Percentiles rank a stretch among this genome's conserved stretches.
Evolutionary conservation across 2,329 filamentous ascomycete species (phyloP).

Genomic region (Hypoxylon sp.): DNA sequence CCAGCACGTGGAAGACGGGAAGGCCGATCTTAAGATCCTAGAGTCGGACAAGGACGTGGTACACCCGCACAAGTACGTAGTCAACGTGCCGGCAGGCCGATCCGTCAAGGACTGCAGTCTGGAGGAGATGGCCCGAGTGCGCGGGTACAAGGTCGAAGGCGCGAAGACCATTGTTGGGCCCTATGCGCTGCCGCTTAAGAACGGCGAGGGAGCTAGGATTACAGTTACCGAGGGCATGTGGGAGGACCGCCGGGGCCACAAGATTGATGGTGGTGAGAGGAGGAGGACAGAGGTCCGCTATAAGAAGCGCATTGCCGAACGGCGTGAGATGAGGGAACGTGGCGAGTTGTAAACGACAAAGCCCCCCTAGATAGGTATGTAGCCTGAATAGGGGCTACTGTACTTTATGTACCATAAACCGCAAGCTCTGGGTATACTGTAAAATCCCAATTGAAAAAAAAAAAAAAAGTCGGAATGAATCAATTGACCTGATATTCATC

Average conservation of each 20-base stretch:
- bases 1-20: slow-evolving; percentile 70
- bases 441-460: slow-evolving; percentile 6
- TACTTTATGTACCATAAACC: slow-evolving; percentile 50
- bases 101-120: slow-evolving; percentile 55
- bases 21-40: slow-evolving; percentile 61
- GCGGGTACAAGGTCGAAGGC: slow-evolving; percentile 77
- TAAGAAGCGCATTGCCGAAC: slow-evolving; percentile 85
- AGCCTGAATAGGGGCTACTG: slow-evolving; percentile 20
- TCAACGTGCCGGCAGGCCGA: slow-evolving; percentile 68
- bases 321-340: slow-evolving; percentile 73
- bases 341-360: slow-evolving; percentile 42
- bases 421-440: slow-evolving; percentile 21
- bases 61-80: slow-evolving; percentile 66
- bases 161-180: slow-evolving; percentile 81
- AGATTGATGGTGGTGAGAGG: slow-evolving; percentile 97
- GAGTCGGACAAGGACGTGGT: slow-evolving; percentile 49
- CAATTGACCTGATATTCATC: slow-evolving; percentile 3
- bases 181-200: slow-evolving; percentile 78
- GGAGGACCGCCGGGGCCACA: slow-evolving; percentile 88
- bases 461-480: slow-evolving; percentile 16
- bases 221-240: slow-evolving; percentile 88
- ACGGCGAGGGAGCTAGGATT: slow-evolving; percentile 75
- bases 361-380: slow-evolving; percentile 7
- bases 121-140: slow-evolving; percentile 67
- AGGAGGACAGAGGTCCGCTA: slow-evolving; percentile 87